These are phyloP conservation scores for Sporothrix luriei DNA, from an alignment of 2,329 filamentous ascomycete species.

Conservation along the genomic window DNA sequence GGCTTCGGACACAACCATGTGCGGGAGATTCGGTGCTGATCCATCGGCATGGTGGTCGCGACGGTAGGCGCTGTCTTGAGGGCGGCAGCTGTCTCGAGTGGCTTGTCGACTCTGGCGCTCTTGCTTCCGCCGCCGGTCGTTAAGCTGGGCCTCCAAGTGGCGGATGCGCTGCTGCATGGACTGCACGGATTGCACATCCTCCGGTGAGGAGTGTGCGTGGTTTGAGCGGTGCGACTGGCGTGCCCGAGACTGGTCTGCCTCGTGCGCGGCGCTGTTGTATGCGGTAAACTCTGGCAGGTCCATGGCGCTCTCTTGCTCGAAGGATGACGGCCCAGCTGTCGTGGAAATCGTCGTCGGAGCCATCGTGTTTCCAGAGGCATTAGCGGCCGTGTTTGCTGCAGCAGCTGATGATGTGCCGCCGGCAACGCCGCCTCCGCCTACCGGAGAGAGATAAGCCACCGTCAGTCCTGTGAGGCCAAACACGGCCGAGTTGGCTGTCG, in stretches of 20 bases:
- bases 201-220: neutral
- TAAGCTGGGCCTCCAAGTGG: conserved; percentile 26
- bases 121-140: neutral
- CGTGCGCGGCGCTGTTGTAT: neutral
- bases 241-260: neutral
- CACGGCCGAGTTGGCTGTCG: neutral
- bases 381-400: neutral
- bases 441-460: neutral
- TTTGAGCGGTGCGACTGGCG: neutral
- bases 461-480: conserved; percentile 1
- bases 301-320: neutral
- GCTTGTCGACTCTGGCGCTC: neutral
- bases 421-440: neutral
- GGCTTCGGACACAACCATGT: neutral
- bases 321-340: neutral
- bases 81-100: neutral
- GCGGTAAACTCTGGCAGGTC: conserved; percentile 12
- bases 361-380: neutral
- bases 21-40: neutral
- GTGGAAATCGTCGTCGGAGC: neutral
- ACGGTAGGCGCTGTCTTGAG: neutral
- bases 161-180: conserved; percentile 26
- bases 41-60: neutral
- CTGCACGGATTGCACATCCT: neutral
- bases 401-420: neutral